Conservation (phyloP, 345 rosid species). For the Nephelium lappaceum region DNA sequence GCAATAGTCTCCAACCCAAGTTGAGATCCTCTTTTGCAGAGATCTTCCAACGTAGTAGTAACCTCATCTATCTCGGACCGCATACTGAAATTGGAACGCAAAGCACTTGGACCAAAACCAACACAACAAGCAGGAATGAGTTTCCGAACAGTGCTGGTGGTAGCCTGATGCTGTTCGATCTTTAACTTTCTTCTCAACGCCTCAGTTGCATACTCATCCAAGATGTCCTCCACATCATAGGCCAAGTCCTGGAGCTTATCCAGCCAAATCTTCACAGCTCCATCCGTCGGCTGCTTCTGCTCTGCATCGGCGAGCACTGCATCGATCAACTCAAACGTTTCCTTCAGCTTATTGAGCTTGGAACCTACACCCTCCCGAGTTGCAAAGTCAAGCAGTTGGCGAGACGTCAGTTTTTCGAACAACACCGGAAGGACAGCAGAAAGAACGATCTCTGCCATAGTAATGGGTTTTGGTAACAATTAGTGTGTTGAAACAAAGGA, state of each 20-base stretch:
- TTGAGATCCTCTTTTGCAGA: background rate
- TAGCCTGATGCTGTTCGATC: background rate
- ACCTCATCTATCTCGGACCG: background rate
- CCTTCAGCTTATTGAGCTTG: too few relatives aligned
- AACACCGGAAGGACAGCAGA: too few relatives aligned
- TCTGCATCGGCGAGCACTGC: too few relatives aligned
- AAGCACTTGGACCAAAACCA: too few relatives aligned
- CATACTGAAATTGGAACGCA: too few relatives aligned
- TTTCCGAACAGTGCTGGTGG: background rate
- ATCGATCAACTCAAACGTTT: too few relatives aligned
- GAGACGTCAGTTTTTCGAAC: too few relatives aligned
- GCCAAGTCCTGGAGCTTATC: background rate
- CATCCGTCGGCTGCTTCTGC: background rate
- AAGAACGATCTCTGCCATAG: too few relatives aligned
- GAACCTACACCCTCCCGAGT: too few relatives aligned
- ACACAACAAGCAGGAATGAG: constrained; percentile 2
- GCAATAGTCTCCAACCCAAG: background rate
- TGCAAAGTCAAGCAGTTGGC: too few relatives aligned
- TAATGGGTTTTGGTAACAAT: too few relatives aligned
- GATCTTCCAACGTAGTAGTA: background rate
- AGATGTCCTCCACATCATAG: background rate
- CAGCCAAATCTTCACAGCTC: background rate
- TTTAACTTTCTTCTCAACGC: background rate
- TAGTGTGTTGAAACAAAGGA: too few relatives aligned
- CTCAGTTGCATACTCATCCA: background rate